Evolutionary conservation across 495 filamentous ascomycete species (phyloP), one percentile per base, ranked within the genome.

Genomic region (Eremomyces bilateralis): DNA sequence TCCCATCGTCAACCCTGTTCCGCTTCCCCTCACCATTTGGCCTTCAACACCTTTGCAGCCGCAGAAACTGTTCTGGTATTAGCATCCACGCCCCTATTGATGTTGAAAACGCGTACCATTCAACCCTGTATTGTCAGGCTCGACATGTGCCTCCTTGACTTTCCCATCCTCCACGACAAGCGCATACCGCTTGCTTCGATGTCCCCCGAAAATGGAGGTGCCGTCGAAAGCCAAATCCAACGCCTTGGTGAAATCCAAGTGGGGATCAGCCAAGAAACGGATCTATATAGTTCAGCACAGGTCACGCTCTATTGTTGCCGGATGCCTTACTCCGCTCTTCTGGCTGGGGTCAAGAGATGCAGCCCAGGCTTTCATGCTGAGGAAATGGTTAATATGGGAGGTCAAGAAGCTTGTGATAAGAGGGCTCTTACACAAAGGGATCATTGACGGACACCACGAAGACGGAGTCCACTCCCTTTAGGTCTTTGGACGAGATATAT

Each of bases 381-480:
- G 24, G 13, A 27, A 37, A 20, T 16, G 29, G 29, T 33, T 30
- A 43, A 11, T 35, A 21, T 21, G 19, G 22, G 24, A 8, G 21
- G 20, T 8, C 25, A 1, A 28, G 22, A 32, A 31, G 13, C 41
- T 15, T 57, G 20, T n/a, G 21, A 13, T 10, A 21, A 34, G 29
- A 16, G 12, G 22, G 21, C 27, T 21, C 77, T 60, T 67, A 90
- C 71, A 94, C 88, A 55, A 95, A 94, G 19, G 83, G 69, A 53
- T 97, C 88, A 57, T 97, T 97, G 52, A 94, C 82, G 17, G 73
- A 65, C 33, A 97, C 73, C 18, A 94, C 81, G 42, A 85, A 90
- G 27, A 85, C 76, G 31, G 69, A 50, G 33, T 85, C 80, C 10
- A 75, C 80, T 33, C 71, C 62, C 59, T 72, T 76, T 30, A 79